phyloP scores from a whole-genome alignment of 495 filamentous ascomycete genomes.

The Hypoxylon crocopeplum region DNA sequence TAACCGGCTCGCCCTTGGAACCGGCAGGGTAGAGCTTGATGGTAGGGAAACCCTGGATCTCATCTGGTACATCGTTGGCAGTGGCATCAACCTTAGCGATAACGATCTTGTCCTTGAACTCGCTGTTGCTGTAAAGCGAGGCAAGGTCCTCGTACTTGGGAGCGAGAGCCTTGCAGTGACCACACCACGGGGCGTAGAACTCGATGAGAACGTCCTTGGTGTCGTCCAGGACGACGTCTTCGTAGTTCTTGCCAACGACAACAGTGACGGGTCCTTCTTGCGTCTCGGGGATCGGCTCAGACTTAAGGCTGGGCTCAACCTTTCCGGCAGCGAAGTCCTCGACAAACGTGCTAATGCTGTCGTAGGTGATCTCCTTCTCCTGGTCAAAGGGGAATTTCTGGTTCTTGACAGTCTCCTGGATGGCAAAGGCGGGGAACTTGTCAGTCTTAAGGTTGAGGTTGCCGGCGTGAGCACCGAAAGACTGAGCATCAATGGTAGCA shows the following conservation, averaged over 20 bases:
- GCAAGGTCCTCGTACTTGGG: slow-evolving; percentile 94
- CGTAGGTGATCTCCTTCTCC: slow-evolving; percentile 75
- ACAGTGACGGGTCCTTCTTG: slow-evolving; percentile 90
- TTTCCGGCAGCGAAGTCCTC: slow-evolving; percentile 87
- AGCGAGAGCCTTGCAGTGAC: slow-evolving; percentile 95
- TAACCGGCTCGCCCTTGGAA: slow-evolving; percentile 80
- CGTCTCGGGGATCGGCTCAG: slow-evolving; percentile 93
- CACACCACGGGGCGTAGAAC: slow-evolving; percentile 99
- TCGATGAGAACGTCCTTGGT: slow-evolving; percentile 97
- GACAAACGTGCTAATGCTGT: slow-evolving; percentile 83
- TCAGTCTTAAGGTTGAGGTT: slow-evolving; percentile 97
- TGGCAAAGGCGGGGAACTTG: slow-evolving; percentile 96
- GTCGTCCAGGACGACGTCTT: slow-evolving; percentile 89
- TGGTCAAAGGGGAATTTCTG: slow-evolving; percentile 96
- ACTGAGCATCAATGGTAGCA: slow-evolving; percentile 94
- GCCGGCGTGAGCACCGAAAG: slow-evolving; percentile 91
- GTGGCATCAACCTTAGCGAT: slow-evolving; percentile 99
- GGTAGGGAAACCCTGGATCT: slow-evolving; percentile 97
- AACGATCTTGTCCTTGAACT: slow-evolving; percentile 80
- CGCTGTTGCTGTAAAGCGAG: slow-evolving; percentile 73
- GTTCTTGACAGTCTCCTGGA: slow-evolving; percentile 96
- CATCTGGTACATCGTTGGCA: slow-evolving; percentile 93
- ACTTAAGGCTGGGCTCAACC: slow-evolving; percentile 95
- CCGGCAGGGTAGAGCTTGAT: slow-evolving; percentile 98
- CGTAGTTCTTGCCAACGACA: slow-evolving; percentile 93